These are phyloP conservation scores for Vanderwaltozyma verrucispora DNA, from an alignment of 805 yeast species.

Conservation along the genomic window DNA sequence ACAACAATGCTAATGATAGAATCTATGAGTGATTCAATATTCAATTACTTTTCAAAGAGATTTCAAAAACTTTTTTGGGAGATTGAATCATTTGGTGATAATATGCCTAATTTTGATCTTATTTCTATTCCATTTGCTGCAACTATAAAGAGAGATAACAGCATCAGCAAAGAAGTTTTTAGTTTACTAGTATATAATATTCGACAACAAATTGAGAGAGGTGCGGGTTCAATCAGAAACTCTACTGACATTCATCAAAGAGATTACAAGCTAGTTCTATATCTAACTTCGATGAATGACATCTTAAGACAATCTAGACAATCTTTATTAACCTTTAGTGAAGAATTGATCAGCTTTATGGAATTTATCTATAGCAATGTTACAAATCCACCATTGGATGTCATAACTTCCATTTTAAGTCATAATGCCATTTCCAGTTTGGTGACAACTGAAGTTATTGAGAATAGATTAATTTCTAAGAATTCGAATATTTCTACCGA, in stretches of 20 bases:
- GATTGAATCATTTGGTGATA: conserved; percentile 45
- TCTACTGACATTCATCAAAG: conserved; percentile 60
- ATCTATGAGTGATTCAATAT: conserved; percentile 49
- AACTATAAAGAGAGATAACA: conserved; percentile 47
- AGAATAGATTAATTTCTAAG: conserved; percentile 44
- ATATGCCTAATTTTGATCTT: conserved; percentile 51
- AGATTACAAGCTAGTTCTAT: conserved; percentile 68
- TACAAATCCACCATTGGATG: conserved; percentile 46
- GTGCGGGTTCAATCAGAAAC: conserved; percentile 70
- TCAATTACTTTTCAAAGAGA: conserved; percentile 33
- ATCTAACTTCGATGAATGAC: conserved; percentile 59
- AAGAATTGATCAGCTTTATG: conserved; percentile 35
- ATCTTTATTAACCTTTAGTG: conserved; percentile 33
- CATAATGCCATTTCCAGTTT: conserved; percentile 58
- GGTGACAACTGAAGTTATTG: conserved; percentile 49
- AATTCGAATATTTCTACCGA: conserved; percentile 30
- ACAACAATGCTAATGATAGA: conserved; percentile 43
- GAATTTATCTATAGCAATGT: conserved; percentile 21
- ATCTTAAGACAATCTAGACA: conserved; percentile 58
- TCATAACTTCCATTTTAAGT: conserved; percentile 49
- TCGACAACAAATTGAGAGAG: conserved; percentile 55
- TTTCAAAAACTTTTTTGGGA: conserved; percentile 34
- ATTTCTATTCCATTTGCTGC: conserved; percentile 66
- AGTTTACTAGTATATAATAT: conserved; percentile 34
- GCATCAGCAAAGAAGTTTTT: conserved; percentile 19